phyloP scores from a whole-genome alignment of 192 early-diverging fungal species.

The Helicostylum pulchrum region DNA sequence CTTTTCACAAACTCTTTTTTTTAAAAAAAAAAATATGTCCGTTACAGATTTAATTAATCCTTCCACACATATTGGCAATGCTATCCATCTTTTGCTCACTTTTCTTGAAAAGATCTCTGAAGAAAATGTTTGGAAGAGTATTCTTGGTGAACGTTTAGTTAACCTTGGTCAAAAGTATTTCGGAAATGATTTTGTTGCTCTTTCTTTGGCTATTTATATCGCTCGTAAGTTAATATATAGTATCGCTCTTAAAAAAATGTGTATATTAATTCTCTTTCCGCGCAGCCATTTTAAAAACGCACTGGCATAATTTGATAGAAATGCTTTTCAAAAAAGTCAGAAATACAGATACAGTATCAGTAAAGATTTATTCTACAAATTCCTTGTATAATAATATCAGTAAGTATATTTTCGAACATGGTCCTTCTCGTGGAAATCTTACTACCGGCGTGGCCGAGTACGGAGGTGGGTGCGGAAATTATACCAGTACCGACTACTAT shows the following conservation, averaged over 20 bases:
- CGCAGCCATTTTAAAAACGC: neutral
- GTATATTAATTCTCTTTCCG: neutral
- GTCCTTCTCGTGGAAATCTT: neutral
- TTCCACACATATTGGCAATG: too few species aligned
- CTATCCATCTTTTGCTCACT: neutral
- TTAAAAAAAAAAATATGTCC: too few species aligned
- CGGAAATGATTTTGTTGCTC: constrained; percentile 9
- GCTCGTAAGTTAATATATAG: neutral
- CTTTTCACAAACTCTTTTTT: too few species aligned
- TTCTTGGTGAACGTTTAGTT: constrained; percentile 3
- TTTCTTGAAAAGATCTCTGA: constrained; percentile 10
- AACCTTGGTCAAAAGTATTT: constrained; percentile 1
- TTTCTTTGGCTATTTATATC: neutral
- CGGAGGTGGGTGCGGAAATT: neutral
- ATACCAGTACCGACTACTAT: neutral
- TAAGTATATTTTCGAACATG: neutral
- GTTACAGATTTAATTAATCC: too few species aligned
- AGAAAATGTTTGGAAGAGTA: constrained; percentile 5
- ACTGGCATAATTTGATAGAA: neutral
- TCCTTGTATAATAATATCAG: neutral
- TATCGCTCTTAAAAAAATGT: neutral
- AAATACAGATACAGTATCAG: neutral
- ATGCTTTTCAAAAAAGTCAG: neutral
- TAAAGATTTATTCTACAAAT: neutral
- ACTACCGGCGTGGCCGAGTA: neutral